Base-by-base conservation (phyloP, 2,329 filamentous ascomycete species). In the Diaporthe sp. region DNA sequence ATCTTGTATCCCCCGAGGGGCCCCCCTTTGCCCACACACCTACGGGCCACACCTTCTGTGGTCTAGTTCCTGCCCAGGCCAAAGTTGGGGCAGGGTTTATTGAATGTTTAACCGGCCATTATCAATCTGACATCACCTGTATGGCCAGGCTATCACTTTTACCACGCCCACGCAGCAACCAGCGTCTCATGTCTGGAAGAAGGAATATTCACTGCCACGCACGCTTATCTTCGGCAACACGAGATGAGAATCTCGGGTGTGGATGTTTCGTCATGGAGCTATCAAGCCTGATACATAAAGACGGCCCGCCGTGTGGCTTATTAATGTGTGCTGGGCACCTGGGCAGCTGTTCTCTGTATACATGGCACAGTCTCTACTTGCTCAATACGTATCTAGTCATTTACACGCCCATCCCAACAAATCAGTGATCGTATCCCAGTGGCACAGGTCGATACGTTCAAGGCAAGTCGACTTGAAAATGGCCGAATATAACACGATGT, bases 171-270 rank as follows among this genome's bases (percentile, higher is more conserved):
- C n/a, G 17, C 39, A 37, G 30, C 55, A 17, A 30, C 37, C 53
- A 50, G 30, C 22, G 39, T 47, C 68, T 70, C 53, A 58, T 58
- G 51, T 27, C 37, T 58, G 51, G 68, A 55, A 70, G 68, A 70
- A 37, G 39, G 22, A 44, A 59, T 50, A 37, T 22, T 61, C 55
- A 53, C 55, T 50, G 44, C 17, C 44, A 61, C 56, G 13, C 27
- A 37, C 69, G 69, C 55, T 71, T 71, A 71, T 71, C 69, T 51
- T 71, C 55, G 69, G 55, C 69, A 71, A 13, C 42, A 51, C 35
- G 50, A n/a, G 44, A 32, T 32, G 50, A 39, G 17, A 25, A 30
- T 32, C 51, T 42, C 44, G 51, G 12, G n/a, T 68, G 47, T 68
- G 51, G 19, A 35, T 68, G 47, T 68, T 32, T 53, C 63, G 47